These are phyloP conservation scores for Oryza rufipogon DNA, from an alignment of 176 grass and related monocot species.

Conservation along the genomic window DNA sequence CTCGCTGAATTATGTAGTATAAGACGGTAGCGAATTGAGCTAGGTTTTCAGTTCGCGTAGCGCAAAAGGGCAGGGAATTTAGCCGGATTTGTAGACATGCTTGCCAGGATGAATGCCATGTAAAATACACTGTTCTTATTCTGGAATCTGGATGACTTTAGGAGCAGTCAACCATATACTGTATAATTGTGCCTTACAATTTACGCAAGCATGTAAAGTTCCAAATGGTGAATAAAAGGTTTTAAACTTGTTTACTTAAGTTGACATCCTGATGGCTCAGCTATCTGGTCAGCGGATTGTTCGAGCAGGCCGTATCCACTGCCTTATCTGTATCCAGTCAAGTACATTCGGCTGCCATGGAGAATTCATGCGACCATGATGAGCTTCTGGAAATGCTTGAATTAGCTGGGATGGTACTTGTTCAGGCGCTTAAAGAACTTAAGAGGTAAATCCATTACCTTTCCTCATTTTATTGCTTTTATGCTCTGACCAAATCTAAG, in stretches of 20 bases:
- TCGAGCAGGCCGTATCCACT: conserved; percentile 33
- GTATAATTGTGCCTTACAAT: neutral
- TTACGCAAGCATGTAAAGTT: neutral
- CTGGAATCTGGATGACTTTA: neutral
- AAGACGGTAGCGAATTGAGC: neutral
- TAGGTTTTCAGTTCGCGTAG: too few relatives aligned
- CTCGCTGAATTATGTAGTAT: too few relatives aligned
- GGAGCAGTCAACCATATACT: neutral
- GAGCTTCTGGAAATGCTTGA: conserved; percentile 52
- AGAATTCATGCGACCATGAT: neutral
- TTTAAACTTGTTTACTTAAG: conserved; percentile 1
- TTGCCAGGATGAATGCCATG: neutral
- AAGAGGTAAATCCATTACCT: conserved; percentile 33
- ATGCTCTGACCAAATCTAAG: neutral
- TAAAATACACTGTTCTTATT: neutral
- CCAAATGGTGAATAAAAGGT: neutral
- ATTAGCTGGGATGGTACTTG: conserved; percentile 49
- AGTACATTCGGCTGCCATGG: neutral
- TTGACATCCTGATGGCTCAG: conserved; percentile 23
- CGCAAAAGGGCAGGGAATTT: neutral
- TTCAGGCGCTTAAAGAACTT: conserved; percentile 59
- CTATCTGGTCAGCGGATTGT: conserved; percentile 48
- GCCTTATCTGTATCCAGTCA: conserved; percentile 21
- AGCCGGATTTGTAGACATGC: neutral
- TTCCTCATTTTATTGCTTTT: neutral